A percentile compares a stretch with the other conserved stretches of the same genome.
Evolutionary conservation across 2,329 filamentous ascomycete species (phyloP).

Genomic region (Lachnellula suecica): DNA sequence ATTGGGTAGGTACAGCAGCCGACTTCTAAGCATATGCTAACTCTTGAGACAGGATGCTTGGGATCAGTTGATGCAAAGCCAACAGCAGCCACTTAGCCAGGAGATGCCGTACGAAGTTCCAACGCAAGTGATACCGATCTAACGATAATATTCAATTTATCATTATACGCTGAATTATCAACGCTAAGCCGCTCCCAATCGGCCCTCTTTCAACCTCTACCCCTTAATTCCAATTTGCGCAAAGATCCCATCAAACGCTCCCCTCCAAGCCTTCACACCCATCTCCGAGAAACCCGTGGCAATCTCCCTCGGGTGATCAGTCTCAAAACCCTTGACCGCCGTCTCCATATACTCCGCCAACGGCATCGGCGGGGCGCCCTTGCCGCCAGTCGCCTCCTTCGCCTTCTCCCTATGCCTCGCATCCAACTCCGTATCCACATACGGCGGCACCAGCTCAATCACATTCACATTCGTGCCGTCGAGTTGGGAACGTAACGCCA

Average conservation of each 20-base stretch:
- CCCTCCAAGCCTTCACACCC: constrained; percentile 19
- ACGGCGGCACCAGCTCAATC: constrained; percentile 37
- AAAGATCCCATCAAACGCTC: constrained; percentile 17
- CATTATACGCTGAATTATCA: neutral
- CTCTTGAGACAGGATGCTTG: constrained; percentile 16
- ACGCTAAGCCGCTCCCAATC: neutral
- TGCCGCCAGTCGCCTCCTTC: constrained; percentile 23
- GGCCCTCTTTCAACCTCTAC: neutral
- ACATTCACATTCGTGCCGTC: constrained; percentile 32
- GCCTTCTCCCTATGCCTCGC: constrained; percentile 22
- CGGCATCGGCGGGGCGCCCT: constrained; percentile 30
- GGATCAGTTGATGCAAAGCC: constrained; percentile 19
- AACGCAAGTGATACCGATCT: neutral
- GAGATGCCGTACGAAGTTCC: neutral
- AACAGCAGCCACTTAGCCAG: neutral
- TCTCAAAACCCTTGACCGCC: constrained; percentile 28
- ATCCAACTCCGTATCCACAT: constrained; percentile 37
- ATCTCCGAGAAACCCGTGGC: constrained; percentile 30
- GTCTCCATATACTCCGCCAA: constrained; percentile 34
- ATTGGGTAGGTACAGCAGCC: constrained; percentile 19
- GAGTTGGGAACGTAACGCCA: constrained; percentile 30
- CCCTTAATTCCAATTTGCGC: constrained; percentile 12
- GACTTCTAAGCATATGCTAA: neutral
- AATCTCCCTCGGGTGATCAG: constrained; percentile 31
- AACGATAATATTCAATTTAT: neutral